phyloP scores from a whole-genome alignment of 208 protist genomes.

The Leishmania aethiopica region DNA sequence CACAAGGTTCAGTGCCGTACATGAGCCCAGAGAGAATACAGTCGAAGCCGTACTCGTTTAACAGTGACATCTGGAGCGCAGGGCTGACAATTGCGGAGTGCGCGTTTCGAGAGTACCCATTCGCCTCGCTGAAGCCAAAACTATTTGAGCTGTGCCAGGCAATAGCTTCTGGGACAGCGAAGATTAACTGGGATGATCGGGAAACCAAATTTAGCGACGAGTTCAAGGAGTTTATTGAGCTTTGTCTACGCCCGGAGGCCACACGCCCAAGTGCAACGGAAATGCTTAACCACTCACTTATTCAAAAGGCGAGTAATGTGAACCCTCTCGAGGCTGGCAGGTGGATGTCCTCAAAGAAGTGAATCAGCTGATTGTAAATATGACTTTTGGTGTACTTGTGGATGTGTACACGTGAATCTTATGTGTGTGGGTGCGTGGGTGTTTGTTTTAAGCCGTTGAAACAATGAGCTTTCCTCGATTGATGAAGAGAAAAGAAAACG shows the following conservation, averaged over 20 bases:
- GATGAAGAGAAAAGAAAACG: background rate
- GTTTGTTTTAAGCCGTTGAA: background rate
- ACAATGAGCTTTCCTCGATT: background rate
- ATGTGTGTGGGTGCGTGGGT: background rate
- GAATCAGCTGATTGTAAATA: background rate
- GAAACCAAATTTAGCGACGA: slow-evolving; percentile 59
- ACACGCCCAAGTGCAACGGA: slow-evolving; percentile 67
- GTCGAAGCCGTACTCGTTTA: slow-evolving; percentile 88
- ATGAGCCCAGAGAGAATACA: slow-evolving; percentile 95
- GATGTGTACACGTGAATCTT: slow-evolving; percentile 2
- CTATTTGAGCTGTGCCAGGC: slow-evolving; percentile 85
- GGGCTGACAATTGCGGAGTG: slow-evolving; percentile 91
- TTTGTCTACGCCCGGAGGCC: slow-evolving; percentile 62
- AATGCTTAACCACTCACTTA: slow-evolving; percentile 81
- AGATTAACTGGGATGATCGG: slow-evolving; percentile 64
- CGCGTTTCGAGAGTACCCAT: slow-evolving; percentile 87
- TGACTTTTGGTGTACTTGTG: background rate
- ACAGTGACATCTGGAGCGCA: slow-evolving; percentile 93
- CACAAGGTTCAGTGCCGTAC: slow-evolving; percentile 93
- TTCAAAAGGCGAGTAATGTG: slow-evolving; percentile 60
- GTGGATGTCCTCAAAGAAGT: slow-evolving; percentile 58
- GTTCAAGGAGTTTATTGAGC: slow-evolving; percentile 79
- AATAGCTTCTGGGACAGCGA: slow-evolving; percentile 66
- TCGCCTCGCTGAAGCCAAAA: slow-evolving; percentile 65
- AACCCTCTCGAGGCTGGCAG: slow-evolving; percentile 63